Percentiles rank a stretch among this genome's conserved stretches.
Evolutionary conservation across 306 rosid species (phyloP).

Genomic region (Quercus aquifolioides): DNA sequence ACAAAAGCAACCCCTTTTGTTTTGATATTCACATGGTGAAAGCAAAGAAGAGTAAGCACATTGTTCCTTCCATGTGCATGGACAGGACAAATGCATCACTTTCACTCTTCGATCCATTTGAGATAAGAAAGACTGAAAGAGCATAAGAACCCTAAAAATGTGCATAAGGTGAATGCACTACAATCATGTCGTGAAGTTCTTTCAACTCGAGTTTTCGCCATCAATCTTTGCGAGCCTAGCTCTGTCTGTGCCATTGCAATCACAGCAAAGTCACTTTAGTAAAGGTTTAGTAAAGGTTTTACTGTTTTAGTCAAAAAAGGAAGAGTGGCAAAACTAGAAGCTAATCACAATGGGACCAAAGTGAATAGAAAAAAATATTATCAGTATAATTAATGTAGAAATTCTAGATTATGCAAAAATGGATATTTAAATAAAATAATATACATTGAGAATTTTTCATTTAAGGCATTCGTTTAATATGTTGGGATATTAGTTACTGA

Average conservation of each 20-base stretch:
- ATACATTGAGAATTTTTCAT: too few species aligned
- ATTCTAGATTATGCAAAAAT: too few species aligned
- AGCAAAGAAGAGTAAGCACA: background rate
- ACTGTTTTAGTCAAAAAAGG: too few species aligned
- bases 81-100: background rate
- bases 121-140: background rate
- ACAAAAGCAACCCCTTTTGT: background rate
- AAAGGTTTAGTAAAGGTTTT: too few species aligned
- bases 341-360: too few species aligned
- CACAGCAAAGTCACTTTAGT: slow-evolving; percentile 1
- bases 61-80: background rate
- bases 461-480: too few species aligned
- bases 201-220: background rate
- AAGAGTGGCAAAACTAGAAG: too few species aligned
- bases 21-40: background rate
- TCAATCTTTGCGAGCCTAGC: slow-evolving; percentile 2
- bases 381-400: too few species aligned
- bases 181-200: background rate
- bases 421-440: too few species aligned
- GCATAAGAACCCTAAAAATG: slow-evolving; percentile 3
- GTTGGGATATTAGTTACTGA: too few species aligned
- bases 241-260: slow-evolving; percentile 4
- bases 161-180: background rate
- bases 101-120: background rate
- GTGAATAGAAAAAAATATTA: too few species aligned